Conservation (phyloP, 768 basidiomycete genomes). For the Pilatotrama ljubarskyi region DNA sequence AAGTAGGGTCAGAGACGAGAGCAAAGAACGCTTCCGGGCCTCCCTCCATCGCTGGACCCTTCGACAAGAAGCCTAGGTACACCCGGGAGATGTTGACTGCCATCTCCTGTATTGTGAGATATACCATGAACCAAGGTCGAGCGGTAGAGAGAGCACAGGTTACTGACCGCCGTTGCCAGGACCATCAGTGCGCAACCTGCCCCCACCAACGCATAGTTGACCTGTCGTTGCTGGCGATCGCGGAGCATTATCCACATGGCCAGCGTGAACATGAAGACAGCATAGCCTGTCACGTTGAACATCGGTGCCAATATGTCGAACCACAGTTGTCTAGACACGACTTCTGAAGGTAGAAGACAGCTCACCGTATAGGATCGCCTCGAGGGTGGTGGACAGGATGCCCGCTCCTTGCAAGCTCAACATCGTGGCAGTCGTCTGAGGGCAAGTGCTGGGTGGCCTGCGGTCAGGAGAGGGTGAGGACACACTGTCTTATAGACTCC, state of each 20-base stretch:
- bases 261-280: constrained; percentile 27
- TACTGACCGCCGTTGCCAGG: constrained; percentile 23
- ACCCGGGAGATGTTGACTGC: constrained; percentile 12
- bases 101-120: constrained; percentile 18
- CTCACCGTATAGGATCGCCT: constrained; percentile 28
- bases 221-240: constrained; percentile 15
- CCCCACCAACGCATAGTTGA: constrained; percentile 21
- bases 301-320: not conserved
- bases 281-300: constrained; percentile 18
- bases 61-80: constrained; percentile 8
- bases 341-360: not conserved
- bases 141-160: not conserved
- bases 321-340: not conserved
- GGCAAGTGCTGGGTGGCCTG: not conserved
- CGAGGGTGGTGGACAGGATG: constrained; percentile 23
- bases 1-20: constrained; percentile 2
- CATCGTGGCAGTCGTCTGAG: constrained; percentile 4
- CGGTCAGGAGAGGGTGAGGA: not conserved
- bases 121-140: not conserved
- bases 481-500: not conserved
- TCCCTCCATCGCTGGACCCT: constrained; percentile 1
- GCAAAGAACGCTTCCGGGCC: constrained; percentile 13
- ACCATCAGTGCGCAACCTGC: constrained; percentile 21
- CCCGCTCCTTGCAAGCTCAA: constrained; percentile 15
- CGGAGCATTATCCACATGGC: constrained; percentile 27